Base-by-base conservation (phyloP, 805 yeast genomes). In the Saccharomycopsis guyanensis region DNA sequence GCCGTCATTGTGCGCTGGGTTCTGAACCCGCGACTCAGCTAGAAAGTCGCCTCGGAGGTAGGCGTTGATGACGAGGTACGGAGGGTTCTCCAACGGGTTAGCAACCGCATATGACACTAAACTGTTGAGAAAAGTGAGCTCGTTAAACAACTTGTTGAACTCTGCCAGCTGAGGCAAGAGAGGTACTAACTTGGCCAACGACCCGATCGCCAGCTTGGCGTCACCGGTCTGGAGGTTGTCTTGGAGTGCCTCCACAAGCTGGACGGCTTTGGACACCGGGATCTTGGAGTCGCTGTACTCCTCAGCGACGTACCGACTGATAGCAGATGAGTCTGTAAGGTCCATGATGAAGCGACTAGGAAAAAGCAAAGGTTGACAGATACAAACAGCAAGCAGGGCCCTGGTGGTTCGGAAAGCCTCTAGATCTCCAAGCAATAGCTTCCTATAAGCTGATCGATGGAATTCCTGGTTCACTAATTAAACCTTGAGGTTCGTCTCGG, bases 21-120 rank as follows among this genome's bases (percentile, higher is more conserved):
- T 32, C 13, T n/a, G n/a, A 3, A 4, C n/a, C 4, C 31, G 20
- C 22, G 50, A 8, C 19, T 40, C 34, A 22, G 39, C 33, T n/a
- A 40, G 24, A 18, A 45, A 22, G 13, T 42, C 46, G 15, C 43
- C 43, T 15, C 23, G 40, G 23, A 47, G 23, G 20, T 49, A 18
- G 13, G 42, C n/a, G 49, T 20, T 39, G 15, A 46, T 5, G 5
- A 49, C 34, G 4, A 31, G 6, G 32, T 45, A 45, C 13, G 45
- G 46, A 2, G 45, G 25, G 25, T 49, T 46, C 4, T 49, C 50
- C 15, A 36, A 32, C 12, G 46, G 50, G 16, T 37, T 2, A 3
- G 7, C 10, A 10, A 32, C 39, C 20, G 43, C 38, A 24, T 18
- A 38, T 6, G 15, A 24, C 25, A 38, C 19, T 3, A 47, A 4